Conservation (phyloP, 2,329 filamentous ascomycete species). For the Fusarium cicatricum region DNA sequence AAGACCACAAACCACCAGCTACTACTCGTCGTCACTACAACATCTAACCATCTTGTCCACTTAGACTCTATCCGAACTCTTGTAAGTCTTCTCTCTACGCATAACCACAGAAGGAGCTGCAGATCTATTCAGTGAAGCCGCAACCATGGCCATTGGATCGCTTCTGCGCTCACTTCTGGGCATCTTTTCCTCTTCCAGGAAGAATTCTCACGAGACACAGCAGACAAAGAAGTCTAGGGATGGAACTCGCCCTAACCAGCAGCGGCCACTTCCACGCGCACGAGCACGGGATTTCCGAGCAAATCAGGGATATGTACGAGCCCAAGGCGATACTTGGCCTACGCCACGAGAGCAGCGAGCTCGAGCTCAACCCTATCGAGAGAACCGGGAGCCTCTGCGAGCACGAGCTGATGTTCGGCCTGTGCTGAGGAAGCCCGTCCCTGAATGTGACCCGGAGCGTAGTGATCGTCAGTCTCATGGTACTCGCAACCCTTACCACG, state of each 20-base stretch:
- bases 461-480: neutral
- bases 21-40: too few species aligned
- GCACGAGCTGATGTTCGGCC: too few species aligned
- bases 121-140: neutral
- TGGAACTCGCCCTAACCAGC: neutral
- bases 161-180: slow-evolving; percentile 24
- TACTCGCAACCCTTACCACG: slow-evolving; percentile 3
- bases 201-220: slow-evolving; percentile 8
- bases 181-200: neutral
- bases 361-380: too few species aligned
- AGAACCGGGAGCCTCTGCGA: too few species aligned
- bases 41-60: neutral
- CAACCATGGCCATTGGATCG: slow-evolving; percentile 22
- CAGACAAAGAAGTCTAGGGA: slow-evolving; percentile 4
- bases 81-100: neutral
- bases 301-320: neutral
- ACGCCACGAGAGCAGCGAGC: neutral
- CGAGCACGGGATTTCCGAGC: neutral
- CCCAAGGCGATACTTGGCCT: slow-evolving; percentile 1
- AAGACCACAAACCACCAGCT: neutral
- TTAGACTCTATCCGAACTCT: neutral
- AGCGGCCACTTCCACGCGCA: neutral
- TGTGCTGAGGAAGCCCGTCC: neutral
- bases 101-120: neutral
- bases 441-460: neutral